Evolutionary conservation across 495 filamentous ascomycete genomes (phyloP).

Genomic region (Xylaria grammica): DNA sequence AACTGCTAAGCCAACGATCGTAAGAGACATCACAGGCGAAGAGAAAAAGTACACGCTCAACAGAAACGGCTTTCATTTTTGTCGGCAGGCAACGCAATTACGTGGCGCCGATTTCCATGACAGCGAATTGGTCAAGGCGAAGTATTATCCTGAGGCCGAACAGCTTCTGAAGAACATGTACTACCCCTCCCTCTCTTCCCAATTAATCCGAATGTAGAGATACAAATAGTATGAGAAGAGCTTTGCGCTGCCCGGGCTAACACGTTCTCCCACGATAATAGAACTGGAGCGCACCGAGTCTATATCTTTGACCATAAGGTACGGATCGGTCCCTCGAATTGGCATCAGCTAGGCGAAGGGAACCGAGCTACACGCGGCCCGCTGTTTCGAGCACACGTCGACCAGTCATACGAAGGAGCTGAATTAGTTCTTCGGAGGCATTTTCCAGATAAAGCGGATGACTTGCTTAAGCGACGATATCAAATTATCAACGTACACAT

Average conservation of each 20-base stretch:
- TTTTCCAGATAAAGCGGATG: constrained; percentile 61
- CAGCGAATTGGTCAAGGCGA: constrained; percentile 60
- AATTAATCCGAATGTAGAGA: background rate
- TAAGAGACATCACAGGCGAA: constrained; percentile 45
- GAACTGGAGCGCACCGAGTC: constrained; percentile 65
- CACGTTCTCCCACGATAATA: constrained; percentile 31
- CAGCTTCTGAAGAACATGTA: constrained; percentile 65
- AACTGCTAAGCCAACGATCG: constrained; percentile 43
- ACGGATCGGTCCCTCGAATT: constrained; percentile 58
- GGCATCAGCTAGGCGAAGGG: constrained; percentile 39
- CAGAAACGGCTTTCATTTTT: constrained; percentile 47
- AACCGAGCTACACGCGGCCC: constrained; percentile 59
- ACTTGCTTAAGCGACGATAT: constrained; percentile 63
- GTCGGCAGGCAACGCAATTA: constrained; percentile 37
- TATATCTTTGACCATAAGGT: constrained; percentile 79
- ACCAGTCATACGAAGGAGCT: constrained; percentile 69
- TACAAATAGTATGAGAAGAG: background rate
- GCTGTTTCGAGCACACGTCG: constrained; percentile 70
- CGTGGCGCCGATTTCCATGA: constrained; percentile 60
- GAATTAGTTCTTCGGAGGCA: constrained; percentile 61
- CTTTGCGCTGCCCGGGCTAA: background rate
- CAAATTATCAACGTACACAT: constrained; percentile 69
- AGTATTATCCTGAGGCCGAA: constrained; percentile 68
- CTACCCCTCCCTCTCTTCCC: background rate
- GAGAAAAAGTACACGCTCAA: constrained; percentile 44